phyloP scores from a whole-genome alignment of 108 stramenopile genomes.

The Skeletonema menzelii region DNA sequence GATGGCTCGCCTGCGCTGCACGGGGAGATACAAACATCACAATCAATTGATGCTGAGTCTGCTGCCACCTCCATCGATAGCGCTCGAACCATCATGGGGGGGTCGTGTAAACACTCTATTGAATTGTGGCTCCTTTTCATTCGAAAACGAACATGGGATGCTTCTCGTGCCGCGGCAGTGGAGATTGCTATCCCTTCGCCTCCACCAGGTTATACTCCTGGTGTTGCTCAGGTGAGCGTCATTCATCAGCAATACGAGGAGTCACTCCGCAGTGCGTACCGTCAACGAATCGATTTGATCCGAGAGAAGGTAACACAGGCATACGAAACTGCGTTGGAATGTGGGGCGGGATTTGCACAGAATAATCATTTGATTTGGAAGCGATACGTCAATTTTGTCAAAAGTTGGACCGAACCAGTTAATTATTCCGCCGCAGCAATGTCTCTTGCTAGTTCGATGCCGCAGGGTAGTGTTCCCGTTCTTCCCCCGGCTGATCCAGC shows the following conservation, averaged over 20 bases:
- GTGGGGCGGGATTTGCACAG: constrained; percentile 57
- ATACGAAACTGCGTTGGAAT: constrained; percentile 70
- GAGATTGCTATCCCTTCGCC: constrained; percentile 23
- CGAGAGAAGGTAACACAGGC: constrained; percentile 56
- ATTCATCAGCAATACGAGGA: constrained; percentile 44
- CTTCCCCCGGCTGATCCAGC: constrained; percentile 47
- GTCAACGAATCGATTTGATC: constrained; percentile 32
- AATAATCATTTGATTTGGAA: constrained; percentile 83
- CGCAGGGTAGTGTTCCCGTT: not conserved
- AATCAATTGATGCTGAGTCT: constrained; percentile 4
- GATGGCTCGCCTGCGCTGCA: constrained; percentile 50
- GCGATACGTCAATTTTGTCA: constrained; percentile 67
- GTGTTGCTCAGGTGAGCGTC: constrained; percentile 22
- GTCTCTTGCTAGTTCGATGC: constrained; percentile 1
- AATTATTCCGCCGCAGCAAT: constrained; percentile 4
- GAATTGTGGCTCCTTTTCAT: constrained; percentile 82
- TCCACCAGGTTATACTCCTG: constrained; percentile 33
- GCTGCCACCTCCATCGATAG: constrained; percentile 11
- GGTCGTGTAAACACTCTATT: constrained; percentile 60
- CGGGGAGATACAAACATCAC: constrained; percentile 9
- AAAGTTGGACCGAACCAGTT: constrained; percentile 44
- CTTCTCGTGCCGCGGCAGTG: constrained; percentile 28
- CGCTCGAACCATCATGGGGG: constrained; percentile 38
- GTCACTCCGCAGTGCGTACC: constrained; percentile 14
- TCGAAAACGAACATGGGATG: constrained; percentile 58